Conservation (phyloP, 1,139 yeast species). For the Arxiozyma heterogenica region DNA sequence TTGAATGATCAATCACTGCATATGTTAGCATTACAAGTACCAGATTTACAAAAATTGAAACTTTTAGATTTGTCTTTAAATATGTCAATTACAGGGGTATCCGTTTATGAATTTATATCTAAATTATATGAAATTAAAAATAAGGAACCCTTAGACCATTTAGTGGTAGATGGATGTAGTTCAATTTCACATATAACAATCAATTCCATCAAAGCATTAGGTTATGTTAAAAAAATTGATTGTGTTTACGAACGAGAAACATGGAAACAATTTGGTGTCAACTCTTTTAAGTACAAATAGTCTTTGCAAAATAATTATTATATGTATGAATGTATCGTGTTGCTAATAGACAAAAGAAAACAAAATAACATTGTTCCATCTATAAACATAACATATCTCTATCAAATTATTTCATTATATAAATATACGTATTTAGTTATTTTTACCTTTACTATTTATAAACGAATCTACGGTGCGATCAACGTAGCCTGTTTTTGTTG, state of each 20-base stretch:
- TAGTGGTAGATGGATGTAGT: constrained; percentile 24
- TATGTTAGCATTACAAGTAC: constrained; percentile 11
- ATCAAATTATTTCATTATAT: neutral
- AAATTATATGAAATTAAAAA: constrained; percentile 14
- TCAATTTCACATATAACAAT: constrained; percentile 26
- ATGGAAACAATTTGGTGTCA: constrained; percentile 27
- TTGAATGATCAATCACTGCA: constrained; percentile 17
- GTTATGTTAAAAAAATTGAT: constrained; percentile 17
- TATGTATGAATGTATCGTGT: neutral
- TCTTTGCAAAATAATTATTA: neutral
- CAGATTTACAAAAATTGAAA: constrained; percentile 12
- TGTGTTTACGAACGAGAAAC: constrained; percentile 23
- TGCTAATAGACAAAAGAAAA: neutral
- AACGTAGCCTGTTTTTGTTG: neutral
- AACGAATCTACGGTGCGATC: neutral
- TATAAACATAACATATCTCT: too few species aligned
- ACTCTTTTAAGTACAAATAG: constrained; percentile 18
- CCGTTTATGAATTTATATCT: constrained; percentile 22
- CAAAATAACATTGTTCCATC: neutral
- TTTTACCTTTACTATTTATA: neutral
- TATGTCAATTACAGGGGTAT: constrained; percentile 25
- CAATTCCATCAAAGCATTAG: constrained; percentile 16
- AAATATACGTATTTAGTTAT: neutral
- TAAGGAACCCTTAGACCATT: constrained; percentile 14
- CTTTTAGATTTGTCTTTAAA: constrained; percentile 26